Base-by-base conservation (phyloP, 371 early-diverging fungal species). In the Fennellomyces sp. region DNA sequence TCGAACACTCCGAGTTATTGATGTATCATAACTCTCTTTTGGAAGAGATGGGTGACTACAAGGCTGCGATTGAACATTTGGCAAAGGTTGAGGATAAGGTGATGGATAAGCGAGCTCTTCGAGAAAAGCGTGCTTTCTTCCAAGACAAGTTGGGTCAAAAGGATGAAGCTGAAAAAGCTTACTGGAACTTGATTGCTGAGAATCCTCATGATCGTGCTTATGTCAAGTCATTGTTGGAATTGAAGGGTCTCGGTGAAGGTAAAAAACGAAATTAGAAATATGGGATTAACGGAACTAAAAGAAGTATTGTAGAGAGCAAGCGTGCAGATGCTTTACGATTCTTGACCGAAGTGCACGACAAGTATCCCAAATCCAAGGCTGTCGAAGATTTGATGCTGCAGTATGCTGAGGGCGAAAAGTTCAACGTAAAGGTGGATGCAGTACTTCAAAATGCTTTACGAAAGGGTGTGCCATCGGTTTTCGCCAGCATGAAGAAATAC, bases 381-480 rank as follows among this genome's bases (percentile, higher is more conserved):
- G 80, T 94, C 52, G 85, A 91, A 61, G 82, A 87, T 21, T 62
- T 91, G 41, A 90, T 93, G 10, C 83, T 97, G 5, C 74, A 85
- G 3, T 88, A 88, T 68, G 85, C 88, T 23, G 70, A 78, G 15
- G 97, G 92, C 54, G 87, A 88, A 13, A 63, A 73, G 23, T 97
- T 98, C 79, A 78, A 75, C 23, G 55, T 58, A 21, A 72, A 78
- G 54, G 85, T 86, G 1, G 89, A 88, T 35, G 73, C 68, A 23
- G 87, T 91, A 59, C 75, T 94, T 13, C 86, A 85, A 47, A 78
- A 70, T 17, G 84, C 87, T 47, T 84, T 97, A 62, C 84, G 91
- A 62, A 95, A 95, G 77, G 96, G 97, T 30, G 90, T 97, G 3
- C 97, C 97, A 3, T 96, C 97, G 1, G 68, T 96, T 50, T 97